Conservation (phyloP, 805 yeast genomes). For the Clavispora santaluciae region DNA sequence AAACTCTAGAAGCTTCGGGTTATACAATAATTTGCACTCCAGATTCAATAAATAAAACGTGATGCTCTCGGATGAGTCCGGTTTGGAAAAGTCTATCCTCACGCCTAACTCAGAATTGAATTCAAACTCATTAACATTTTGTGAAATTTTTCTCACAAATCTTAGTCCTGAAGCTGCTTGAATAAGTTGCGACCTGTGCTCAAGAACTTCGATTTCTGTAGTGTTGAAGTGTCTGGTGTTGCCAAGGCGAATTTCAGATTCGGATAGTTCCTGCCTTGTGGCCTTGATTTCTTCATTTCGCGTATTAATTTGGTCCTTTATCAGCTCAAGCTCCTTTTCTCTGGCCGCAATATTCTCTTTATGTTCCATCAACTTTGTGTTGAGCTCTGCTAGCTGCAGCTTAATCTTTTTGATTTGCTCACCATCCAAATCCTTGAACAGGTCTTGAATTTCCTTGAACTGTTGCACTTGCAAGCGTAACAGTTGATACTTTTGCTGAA, state of each 20-base stretch:
- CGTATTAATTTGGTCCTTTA: constrained; percentile 13
- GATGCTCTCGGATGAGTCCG: constrained; percentile 6
- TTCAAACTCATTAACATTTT: constrained; percentile 6
- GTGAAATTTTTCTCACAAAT: constrained; percentile 7
- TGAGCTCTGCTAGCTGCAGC: constrained; percentile 11
- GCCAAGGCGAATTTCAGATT: constrained; percentile 3
- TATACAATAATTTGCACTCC: constrained; percentile 10
- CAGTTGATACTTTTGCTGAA: constrained; percentile 5
- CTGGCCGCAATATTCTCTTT: constrained; percentile 13
- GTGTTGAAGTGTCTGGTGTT: constrained; percentile 9
- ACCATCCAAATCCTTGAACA: constrained; percentile 12
- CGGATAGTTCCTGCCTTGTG: constrained; percentile 7
- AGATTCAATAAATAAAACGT: constrained; percentile 3
- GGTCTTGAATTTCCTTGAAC: constrained; percentile 14
- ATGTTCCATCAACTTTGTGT: constrained; percentile 11
- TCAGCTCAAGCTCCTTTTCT: constrained; percentile 3
- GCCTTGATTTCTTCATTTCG: constrained; percentile 20
- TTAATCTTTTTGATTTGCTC: constrained; percentile 12
- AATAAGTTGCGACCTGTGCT: constrained; percentile 19
- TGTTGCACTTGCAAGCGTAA: constrained; percentile 16
- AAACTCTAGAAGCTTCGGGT: constrained; percentile 13
- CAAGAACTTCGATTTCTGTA: constrained; percentile 9
- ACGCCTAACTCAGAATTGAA: constrained; percentile 8
- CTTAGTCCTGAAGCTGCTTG: constrained; percentile 24
- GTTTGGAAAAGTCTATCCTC: constrained; percentile 6